Conservation (phyloP, 2,329 filamentous ascomycete genomes). For the Aspergillus novofumigatus region DNA sequence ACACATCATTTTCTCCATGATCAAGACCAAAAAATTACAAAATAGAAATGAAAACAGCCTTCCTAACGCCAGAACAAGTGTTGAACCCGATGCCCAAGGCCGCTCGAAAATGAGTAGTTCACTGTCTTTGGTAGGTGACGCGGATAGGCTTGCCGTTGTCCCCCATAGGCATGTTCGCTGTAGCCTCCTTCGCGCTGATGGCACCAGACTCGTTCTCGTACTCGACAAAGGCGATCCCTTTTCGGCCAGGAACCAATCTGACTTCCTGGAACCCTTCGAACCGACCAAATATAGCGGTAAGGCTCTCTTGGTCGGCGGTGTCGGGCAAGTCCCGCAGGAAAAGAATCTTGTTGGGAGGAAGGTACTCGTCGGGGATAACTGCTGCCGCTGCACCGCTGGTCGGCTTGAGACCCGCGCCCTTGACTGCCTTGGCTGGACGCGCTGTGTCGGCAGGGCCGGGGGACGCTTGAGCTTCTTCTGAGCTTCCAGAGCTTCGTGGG, state of each 20-base stretch:
- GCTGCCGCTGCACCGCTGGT: slow-evolving; percentile 63
- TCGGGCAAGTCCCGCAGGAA: slow-evolving; percentile 91
- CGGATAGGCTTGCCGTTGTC: slow-evolving; percentile 75
- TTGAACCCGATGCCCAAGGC: slow-evolving; percentile 1
- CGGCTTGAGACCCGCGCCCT: slow-evolving; percentile 71
- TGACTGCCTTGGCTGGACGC: slow-evolving; percentile 67
- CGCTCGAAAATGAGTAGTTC: slow-evolving; percentile 24
- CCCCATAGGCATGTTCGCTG: slow-evolving; percentile 75
- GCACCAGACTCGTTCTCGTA: slow-evolving; percentile 88
- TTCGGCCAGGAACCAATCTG: slow-evolving; percentile 77
- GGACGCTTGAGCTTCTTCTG: slow-evolving; percentile 71
- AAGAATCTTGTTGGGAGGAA: slow-evolving; percentile 94
- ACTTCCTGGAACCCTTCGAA: slow-evolving; percentile 96
- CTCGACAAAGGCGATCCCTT: slow-evolving; percentile 91
- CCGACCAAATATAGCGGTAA: slow-evolving; percentile 75
- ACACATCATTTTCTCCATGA: background rate
- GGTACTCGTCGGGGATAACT: slow-evolving; percentile 92
- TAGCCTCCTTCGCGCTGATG: slow-evolving; percentile 90
- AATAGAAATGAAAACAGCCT: slow-evolving; percentile 13
- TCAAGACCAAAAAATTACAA: background rate
- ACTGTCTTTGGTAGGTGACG: slow-evolving; percentile 95
- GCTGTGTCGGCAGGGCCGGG: slow-evolving; percentile 44
- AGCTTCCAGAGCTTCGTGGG: slow-evolving; percentile 71
- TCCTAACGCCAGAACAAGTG: slow-evolving; percentile 25
- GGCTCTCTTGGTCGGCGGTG: slow-evolving; percentile 73